These are phyloP conservation scores for Clausena lansium DNA, from an alignment of 345 rosid genomes.

Conservation along the genomic window DNA sequence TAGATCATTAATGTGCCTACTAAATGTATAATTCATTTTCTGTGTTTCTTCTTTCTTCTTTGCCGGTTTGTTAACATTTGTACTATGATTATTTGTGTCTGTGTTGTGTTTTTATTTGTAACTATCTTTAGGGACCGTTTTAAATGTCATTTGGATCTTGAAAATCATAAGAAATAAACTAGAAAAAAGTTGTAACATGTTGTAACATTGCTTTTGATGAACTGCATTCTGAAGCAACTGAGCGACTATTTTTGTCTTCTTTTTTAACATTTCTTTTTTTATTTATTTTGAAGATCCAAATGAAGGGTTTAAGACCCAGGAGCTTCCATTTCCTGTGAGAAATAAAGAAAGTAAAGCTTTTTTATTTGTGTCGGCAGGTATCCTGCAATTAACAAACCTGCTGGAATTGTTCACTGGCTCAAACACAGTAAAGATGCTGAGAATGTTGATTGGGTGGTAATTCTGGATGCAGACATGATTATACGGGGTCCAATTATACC, in stretches of 20 bases:
- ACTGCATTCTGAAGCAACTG: neutral
- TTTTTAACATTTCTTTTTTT: neutral
- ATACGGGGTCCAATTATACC: constrained; percentile 90
- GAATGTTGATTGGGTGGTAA: constrained; percentile 93
- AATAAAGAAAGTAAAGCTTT: neutral
- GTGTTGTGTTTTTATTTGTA: neutral
- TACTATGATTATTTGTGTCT: neutral
- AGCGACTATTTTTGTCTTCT: neutral
- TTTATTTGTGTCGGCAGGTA: constrained; percentile 50
- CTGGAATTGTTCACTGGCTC: constrained; percentile 92
- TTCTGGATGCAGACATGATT: constrained; percentile 98
- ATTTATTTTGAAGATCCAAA: constrained; percentile 1
- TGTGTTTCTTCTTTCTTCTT: neutral
- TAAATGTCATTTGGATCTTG: neutral
- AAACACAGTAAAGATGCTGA: constrained; percentile 86
- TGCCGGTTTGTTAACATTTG: neutral
- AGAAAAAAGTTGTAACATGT: neutral
- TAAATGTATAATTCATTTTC: neutral
- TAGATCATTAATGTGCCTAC: neutral
- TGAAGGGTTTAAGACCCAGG: neutral
- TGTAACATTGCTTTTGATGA: neutral
- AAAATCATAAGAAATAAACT: neutral
- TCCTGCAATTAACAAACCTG: constrained; percentile 97
- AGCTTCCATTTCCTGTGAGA: neutral
- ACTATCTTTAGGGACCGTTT: neutral